Base-by-base conservation (phyloP, 73 alveolate species). In the Breviolum minutum region DNA sequence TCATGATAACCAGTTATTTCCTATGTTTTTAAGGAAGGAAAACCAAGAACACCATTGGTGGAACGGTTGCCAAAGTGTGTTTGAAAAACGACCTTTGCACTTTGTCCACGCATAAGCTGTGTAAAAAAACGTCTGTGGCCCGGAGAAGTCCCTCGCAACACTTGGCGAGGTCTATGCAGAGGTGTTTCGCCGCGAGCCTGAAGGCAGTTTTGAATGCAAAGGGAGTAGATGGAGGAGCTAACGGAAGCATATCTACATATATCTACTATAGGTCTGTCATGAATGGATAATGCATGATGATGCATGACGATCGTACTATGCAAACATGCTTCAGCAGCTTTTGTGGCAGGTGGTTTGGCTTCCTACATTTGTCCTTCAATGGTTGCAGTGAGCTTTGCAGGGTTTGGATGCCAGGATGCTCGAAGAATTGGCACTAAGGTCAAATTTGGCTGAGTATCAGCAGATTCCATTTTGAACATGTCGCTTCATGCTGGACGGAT, bases 111-210 rank as follows among this genome's bases (percentile, higher is more conserved):
- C n/a, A n/a, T n/a, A n/a, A n/a, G n/a, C n/a, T n/a, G n/a, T n/a
- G n/a, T n/a, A n/a, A n/a, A n/a, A n/a, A n/a, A n/a, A n/a, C n/a
- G n/a, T n/a, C n/a, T n/a, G n/a, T n/a, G n/a, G n/a, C n/a, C n/a
- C n/a, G n/a, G n/a, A n/a, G n/a, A n/a, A n/a, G n/a, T n/a, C n/a
- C n/a, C 54, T 40, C 54, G 54, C 3, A 40, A 40, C 0, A 40
- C 54, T 12, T 73, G 24, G 82, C 81, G 27, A 80, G 88, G 88
- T 80, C 19, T 80, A 80, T 48, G 88, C 88, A 48, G 88, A 80
- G 66, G 88, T 80, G 32, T 80, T 48, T 48, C 88, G 88, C 40
- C 88, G 88, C 2, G 14, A 17, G 88, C 64, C 88, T 12, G 88
- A 30, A 80, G 88, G 88, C 22, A 40, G 83, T 40, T 30, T 10